Base-by-base conservation (phyloP, 805 yeast genomes). In the Schizosaccharomyces cryophilus region DNA sequence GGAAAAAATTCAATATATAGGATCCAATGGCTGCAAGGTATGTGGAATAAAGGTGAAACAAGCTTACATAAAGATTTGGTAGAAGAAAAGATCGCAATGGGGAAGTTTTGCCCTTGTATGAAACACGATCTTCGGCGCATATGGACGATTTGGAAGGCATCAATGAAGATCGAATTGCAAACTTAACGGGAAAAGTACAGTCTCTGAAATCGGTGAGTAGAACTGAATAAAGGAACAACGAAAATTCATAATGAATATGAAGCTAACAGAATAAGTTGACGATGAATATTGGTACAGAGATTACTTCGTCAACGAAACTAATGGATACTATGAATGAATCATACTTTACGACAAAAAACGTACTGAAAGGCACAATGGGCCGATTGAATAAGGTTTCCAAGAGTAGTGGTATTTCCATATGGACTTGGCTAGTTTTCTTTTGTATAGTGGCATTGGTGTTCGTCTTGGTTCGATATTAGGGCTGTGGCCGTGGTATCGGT, bases 181-280 rank as follows among this genome's bases (percentile, higher is more conserved):
- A 47, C n/a, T 24, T 59, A 24, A 59, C 51, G 19, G 61, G 51
- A 29, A 59, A 59, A 47, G 61, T 59, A n/a, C 54, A 42, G 6
- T 29, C 54, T 24, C 15, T 59, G 35, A 59, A 59, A n/a, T n/a
- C 21, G 51, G 51, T 45, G 26, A 1, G 51, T 19, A 6, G 2
- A 15, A 5, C 13, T 9, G 13, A n/a, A 45, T 13, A 4, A 45
- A 6, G 13, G 13, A 11, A 2, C 13, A 6, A 35, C 3, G 40
- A 35, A 35, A 11, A 35, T 6, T n/a, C 24, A 45, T n/a, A 24
- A 4, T 11, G 13, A 17, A 13, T 24, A n/a, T n/a, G n/a, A 45
- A 19, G 17, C 51, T 45, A 45, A 45, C 51, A 19, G 13, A 19
- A 2, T n/a, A 15, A 59, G 29, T 5, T 59, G n/a, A 59, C 54